Evolutionary conservation across 495 filamentous ascomycete genomes (phyloP).

Genomic region (Penicillium turbatum): DNA sequence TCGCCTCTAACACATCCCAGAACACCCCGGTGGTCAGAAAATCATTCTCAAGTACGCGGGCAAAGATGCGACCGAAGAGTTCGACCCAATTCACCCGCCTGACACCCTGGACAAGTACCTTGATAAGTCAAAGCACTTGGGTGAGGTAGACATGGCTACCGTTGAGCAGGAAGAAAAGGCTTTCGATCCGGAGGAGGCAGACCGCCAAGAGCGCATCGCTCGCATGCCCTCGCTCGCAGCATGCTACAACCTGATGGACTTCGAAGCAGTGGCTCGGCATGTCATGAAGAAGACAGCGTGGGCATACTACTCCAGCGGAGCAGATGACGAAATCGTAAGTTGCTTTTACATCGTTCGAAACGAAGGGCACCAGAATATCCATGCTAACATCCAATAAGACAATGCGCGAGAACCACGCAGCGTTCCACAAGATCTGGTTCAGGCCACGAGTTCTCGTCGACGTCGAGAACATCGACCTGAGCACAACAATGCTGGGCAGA

Average conservation of each 20-base stretch:
- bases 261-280: conserved; percentile 80
- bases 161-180: conserved; percentile 67
- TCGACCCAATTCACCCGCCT: conserved; percentile 91
- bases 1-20: conserved; percentile 25
- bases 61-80: conserved; percentile 78
- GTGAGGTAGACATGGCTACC: conserved; percentile 83
- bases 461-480: conserved; percentile 79
- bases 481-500: conserved; percentile 86
- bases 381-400: conserved; percentile 53
- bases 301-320: conserved; percentile 94
- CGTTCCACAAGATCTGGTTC: conserved; percentile 98
- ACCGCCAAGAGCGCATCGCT: conserved; percentile 67
- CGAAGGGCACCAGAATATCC: not conserved
- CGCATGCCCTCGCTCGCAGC: conserved; percentile 79
- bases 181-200: conserved; percentile 71
- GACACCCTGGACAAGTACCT: conserved; percentile 75
- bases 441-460: conserved; percentile 79
- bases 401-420: conserved; percentile 91
- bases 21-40: conserved; percentile 80
- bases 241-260: conserved; percentile 94
- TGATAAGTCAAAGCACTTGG: conserved; percentile 82
- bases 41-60: conserved; percentile 83
- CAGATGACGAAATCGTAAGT: conserved; percentile 93
- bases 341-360: not conserved
- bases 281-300: conserved; percentile 95